Evolutionary conservation across 176 grass and related monocot genomes (phyloP).

Genomic region (Raddia distichophylla): DNA sequence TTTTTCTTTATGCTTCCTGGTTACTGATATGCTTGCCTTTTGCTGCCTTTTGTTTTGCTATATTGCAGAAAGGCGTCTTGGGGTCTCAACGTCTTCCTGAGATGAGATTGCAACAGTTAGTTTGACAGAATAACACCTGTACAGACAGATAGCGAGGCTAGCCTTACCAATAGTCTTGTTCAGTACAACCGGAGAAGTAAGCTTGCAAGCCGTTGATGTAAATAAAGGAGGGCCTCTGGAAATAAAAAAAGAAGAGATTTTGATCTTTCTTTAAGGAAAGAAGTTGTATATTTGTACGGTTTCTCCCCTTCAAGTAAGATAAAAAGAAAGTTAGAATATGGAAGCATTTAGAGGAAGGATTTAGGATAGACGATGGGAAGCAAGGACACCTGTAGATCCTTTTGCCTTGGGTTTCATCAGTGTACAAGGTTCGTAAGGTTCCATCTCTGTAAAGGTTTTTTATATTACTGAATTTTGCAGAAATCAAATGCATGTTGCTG

Average conservation of each 20-base stretch:
- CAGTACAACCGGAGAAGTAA: slow-evolving; percentile 53
- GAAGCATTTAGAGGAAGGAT: slow-evolving; percentile 46
- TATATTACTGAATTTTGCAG: slow-evolving; percentile 42
- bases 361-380: slow-evolving; percentile 76
- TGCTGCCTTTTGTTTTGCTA: not conserved
- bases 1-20: not conserved
- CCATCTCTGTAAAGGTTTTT: slow-evolving; percentile 49
- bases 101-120: slow-evolving; percentile 49
- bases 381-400: slow-evolving; percentile 74
- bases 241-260: slow-evolving; percentile 72
- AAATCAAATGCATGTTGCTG: slow-evolving; percentile 36
- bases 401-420: slow-evolving; percentile 73
- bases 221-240: slow-evolving; percentile 81
- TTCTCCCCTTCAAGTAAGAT: slow-evolving; percentile 42
- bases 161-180: slow-evolving; percentile 67
- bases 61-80: slow-evolving; percentile 61
- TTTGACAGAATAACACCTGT: slow-evolving; percentile 65
- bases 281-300: slow-evolving; percentile 75
- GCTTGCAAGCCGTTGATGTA: slow-evolving; percentile 73
- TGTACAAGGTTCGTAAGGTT: slow-evolving; percentile 49
- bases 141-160: slow-evolving; percentile 97
- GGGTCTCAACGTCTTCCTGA: slow-evolving; percentile 53
- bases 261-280: slow-evolving; percentile 59
- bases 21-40: not conserved
- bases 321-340: slow-evolving; percentile 44